A percentile compares a stretch with the other conserved stretches of the same genome.
These are phyloP conservation scores for Talaromyces amestolkiae DNA, from an alignment of 2,329 filamentous ascomycete species.

Conservation along the genomic window DNA sequence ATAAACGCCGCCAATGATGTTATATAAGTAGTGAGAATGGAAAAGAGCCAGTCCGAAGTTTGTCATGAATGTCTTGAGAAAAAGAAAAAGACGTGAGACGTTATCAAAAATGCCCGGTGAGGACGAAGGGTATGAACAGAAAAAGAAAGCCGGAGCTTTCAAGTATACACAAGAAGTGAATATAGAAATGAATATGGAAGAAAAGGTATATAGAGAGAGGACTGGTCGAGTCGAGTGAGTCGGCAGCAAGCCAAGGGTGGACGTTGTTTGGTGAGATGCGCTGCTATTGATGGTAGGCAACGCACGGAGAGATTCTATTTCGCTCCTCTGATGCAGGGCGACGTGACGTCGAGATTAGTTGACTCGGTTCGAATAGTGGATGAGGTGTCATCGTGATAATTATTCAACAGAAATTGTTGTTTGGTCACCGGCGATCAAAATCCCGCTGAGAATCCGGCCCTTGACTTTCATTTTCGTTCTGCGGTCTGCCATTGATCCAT, in stretches of 20 bases:
- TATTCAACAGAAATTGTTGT: neutral
- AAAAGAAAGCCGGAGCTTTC: neutral
- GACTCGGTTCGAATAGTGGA: neutral
- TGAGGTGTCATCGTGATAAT: neutral
- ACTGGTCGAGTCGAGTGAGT: neutral
- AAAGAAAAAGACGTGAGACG: slow-evolving; percentile 2
- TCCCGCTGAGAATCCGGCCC: slow-evolving; percentile 11
- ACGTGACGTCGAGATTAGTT: neutral
- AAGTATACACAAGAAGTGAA: slow-evolving; percentile 2
- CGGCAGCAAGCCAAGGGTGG: neutral
- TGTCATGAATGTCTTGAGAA: neutral
- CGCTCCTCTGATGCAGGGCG: neutral
- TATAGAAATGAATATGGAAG: neutral
- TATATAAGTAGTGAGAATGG: neutral
- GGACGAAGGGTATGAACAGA: neutral
- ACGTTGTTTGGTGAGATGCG: neutral
- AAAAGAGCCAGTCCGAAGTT: neutral
- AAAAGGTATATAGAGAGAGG: slow-evolving; percentile 1
- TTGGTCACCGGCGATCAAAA: neutral
- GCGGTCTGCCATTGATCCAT: slow-evolving; percentile 32
- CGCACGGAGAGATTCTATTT: neutral
- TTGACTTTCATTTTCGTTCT: slow-evolving; percentile 21
- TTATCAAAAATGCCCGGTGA: neutral
- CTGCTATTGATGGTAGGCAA: neutral
- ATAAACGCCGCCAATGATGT: neutral